Percentiles rank a stretch among this genome's conserved stretches.
Conservation (phyloP, 306 rosid species). For the Quercus wislizeni region DNA sequence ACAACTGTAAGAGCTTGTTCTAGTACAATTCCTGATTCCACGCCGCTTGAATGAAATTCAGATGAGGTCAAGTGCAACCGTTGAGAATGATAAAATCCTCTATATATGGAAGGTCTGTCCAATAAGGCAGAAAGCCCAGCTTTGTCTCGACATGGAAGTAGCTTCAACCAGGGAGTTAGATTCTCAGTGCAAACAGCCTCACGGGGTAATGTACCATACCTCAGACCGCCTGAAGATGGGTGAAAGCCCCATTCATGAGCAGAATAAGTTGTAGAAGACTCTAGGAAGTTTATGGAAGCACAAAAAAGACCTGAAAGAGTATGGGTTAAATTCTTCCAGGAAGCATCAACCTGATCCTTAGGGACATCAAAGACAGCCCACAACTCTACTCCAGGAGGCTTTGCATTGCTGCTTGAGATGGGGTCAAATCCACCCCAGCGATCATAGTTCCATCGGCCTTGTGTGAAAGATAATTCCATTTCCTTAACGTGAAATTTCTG, state of each 20-base stretch:
- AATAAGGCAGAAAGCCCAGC: constrained; percentile 77
- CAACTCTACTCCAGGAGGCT: constrained; percentile 95
- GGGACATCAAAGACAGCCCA: constrained; percentile 93
- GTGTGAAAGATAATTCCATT: constrained; percentile 93
- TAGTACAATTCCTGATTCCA: constrained; percentile 53
- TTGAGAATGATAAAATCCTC: constrained; percentile 94
- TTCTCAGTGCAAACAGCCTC: constrained; percentile 99
- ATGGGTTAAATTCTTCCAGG: constrained; percentile 94
- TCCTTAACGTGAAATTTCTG: constrained; percentile 68
- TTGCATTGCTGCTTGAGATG: constrained; percentile 80
- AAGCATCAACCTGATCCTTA: constrained; percentile 59
- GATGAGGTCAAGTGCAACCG: constrained; percentile 54
- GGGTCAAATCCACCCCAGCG: constrained; percentile 95
- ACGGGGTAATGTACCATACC: constrained; percentile 90
- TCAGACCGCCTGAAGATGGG: constrained; percentile 58
- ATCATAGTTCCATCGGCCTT: constrained; percentile 97
- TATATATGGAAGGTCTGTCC: constrained; percentile 92
- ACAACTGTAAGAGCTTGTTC: constrained; percentile 91
- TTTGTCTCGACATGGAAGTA: constrained; percentile 94
- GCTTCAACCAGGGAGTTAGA: constrained; percentile 95
- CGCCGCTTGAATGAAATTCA: constrained; percentile 32
- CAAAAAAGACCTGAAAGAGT: constrained; percentile 90
- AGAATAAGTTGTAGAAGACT: constrained; percentile 75
- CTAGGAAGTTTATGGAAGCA: constrained; percentile 95
- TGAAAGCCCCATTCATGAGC: constrained; percentile 72